Percentiles rank a stretch among this genome's conserved stretches.
phyloP scores from a whole-genome alignment of 371 early-diverging fungal species.

The Mucor ambiguus region DNA sequence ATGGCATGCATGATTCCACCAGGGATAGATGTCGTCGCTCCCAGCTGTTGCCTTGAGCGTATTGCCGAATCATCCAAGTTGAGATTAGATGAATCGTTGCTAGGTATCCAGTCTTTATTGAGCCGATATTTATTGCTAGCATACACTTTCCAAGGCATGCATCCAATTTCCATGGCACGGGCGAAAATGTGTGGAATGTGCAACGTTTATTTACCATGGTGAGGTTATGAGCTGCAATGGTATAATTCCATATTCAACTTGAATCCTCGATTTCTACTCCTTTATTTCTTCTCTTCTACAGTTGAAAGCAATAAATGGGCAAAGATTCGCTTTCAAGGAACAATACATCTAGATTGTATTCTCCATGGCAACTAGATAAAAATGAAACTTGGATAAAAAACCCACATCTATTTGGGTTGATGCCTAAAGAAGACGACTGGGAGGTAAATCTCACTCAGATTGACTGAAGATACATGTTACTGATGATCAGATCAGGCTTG shows the following conservation, averaged over 20 bases:
- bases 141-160: not conserved
- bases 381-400: not conserved
- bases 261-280: not conserved
- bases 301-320: not conserved
- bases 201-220: not conserved
- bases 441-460: not conserved
- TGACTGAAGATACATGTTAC: not conserved
- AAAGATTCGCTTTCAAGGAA: constrained; percentile 4
- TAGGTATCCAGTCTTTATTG: not conserved
- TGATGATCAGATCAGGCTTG: not conserved
- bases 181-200: constrained; percentile 2
- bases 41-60: not conserved
- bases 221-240: not conserved
- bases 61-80: too few relatives aligned
- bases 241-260: not conserved
- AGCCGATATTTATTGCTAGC: not conserved
- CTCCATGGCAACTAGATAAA: constrained; percentile 6
- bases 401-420: not conserved
- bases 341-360: not conserved
- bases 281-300: not conserved
- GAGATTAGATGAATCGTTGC: not conserved
- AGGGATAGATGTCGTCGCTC: not conserved
- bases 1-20: not conserved
- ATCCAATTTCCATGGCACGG: not conserved
- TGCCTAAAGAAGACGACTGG: not conserved